Conservation (phyloP, 441 rosid genomes). For the Pelargonium myrrhifolium region DNA sequence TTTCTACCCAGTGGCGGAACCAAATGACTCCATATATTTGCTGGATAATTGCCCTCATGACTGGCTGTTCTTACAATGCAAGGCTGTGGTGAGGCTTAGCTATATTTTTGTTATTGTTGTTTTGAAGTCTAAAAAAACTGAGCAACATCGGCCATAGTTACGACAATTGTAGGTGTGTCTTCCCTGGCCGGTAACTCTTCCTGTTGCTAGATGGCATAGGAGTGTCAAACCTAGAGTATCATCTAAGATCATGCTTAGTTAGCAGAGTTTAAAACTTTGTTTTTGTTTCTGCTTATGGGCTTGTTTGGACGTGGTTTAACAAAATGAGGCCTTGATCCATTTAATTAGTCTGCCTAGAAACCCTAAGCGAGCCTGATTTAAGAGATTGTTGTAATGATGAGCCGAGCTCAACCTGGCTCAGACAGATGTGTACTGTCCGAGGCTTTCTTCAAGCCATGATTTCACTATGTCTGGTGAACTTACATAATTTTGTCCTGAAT, state of each 20-base stretch:
- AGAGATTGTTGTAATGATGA: too few relatives aligned
- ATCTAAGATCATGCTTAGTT: background rate
- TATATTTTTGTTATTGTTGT: background rate
- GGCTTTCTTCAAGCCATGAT: too few relatives aligned
- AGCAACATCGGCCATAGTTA: background rate
- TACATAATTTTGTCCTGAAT: too few relatives aligned
- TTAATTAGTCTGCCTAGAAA: too few relatives aligned
- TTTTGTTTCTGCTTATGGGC: background rate
- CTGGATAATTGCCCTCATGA: constrained; percentile 29
- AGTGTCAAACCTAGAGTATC: background rate
- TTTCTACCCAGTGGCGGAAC: constrained; percentile 21
- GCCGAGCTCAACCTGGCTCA: too few relatives aligned
- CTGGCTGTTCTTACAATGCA: constrained; percentile 30
- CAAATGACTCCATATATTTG: constrained; percentile 23
- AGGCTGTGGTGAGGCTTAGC: constrained; percentile 25
- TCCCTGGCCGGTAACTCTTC: background rate
- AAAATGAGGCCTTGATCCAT: background rate
- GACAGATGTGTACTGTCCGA: too few relatives aligned
- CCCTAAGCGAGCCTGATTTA: too few relatives aligned
- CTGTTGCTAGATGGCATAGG: background rate
- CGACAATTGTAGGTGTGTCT: background rate
- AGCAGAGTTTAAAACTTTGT: background rate
- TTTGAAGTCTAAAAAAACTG: background rate
- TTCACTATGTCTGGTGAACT: too few relatives aligned
- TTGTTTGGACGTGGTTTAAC: background rate